These are phyloP conservation scores for Aurifilum marmelostoma DNA, from an alignment of 2,329 filamentous ascomycete genomes.

Conservation along the genomic window DNA sequence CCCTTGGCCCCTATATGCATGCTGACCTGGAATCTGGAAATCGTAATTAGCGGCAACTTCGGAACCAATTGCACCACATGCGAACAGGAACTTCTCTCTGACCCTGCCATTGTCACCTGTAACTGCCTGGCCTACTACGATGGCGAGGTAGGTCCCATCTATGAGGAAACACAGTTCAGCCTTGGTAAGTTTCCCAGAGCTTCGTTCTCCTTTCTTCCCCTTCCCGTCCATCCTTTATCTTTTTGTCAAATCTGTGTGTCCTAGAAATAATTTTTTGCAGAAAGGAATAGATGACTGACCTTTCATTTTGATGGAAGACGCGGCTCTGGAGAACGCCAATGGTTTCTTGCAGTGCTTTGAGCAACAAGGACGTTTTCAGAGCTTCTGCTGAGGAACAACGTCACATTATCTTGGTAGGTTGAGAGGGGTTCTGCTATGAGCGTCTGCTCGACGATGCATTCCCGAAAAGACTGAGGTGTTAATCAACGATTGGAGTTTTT, in stretches of 20 bases:
- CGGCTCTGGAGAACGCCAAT: background rate
- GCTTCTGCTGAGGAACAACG: background rate
- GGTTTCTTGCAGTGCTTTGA: background rate
- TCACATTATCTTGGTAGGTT: background rate
- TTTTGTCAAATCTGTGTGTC: background rate
- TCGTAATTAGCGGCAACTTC: background rate
- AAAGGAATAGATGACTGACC: background rate
- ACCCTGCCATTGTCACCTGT: background rate
- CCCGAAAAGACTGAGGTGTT: no score
- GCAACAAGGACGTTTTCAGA: slow-evolving; percentile 3
- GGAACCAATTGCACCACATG: background rate
- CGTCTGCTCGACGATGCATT: background rate
- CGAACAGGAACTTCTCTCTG: background rate
- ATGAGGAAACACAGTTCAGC: background rate
- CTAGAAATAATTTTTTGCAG: background rate
- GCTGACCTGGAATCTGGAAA: background rate
- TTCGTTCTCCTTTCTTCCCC: background rate
- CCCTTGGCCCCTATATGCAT: background rate
- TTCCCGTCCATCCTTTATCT: no score
- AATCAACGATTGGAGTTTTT: no score
- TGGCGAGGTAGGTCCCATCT: background rate
- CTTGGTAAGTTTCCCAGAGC: background rate
- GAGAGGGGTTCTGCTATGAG: background rate
- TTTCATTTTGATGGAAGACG: background rate
- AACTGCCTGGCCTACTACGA: slow-evolving; percentile 1